These are phyloP conservation scores for Trypanosoma platydactyli DNA, from an alignment of 208 protist species.

Conservation along the genomic window DNA sequence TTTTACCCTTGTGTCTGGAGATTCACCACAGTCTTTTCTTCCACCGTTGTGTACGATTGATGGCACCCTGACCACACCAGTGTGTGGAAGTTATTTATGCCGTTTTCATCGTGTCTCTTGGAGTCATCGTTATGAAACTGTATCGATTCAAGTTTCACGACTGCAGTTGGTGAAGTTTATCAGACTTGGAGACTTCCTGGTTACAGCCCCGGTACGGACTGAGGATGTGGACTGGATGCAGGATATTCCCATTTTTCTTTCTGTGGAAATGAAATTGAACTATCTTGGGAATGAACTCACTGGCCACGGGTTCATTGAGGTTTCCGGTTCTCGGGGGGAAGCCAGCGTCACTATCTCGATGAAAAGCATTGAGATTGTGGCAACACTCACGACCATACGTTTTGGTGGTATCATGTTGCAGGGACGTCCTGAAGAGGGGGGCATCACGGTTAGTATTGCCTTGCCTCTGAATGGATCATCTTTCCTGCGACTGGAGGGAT, in stretches of 20 bases:
- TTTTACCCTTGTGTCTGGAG: slow-evolving; percentile 20
- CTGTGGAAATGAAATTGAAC: slow-evolving; percentile 11
- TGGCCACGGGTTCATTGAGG: slow-evolving; percentile 23
- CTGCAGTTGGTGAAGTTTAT: slow-evolving; percentile 27
- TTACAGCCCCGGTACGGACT: neutral
- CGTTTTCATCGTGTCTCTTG: slow-evolving; percentile 9
- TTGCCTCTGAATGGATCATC: neutral
- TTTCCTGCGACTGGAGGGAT: slow-evolving; percentile 30
- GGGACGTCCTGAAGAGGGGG: slow-evolving; percentile 6
- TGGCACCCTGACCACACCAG: slow-evolving; percentile 14
- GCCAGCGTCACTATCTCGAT: slow-evolving; percentile 6
- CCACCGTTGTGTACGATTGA: slow-evolving; percentile 20
- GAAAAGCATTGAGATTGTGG: slow-evolving; percentile 12
- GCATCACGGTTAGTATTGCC: slow-evolving; percentile 15
- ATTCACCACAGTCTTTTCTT: slow-evolving; percentile 14
- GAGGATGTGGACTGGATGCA: slow-evolving; percentile 21
- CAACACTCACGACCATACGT: slow-evolving; percentile 9
- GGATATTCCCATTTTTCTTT: slow-evolving; percentile 19
- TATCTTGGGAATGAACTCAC: neutral
- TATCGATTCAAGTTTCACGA: slow-evolving; percentile 16
- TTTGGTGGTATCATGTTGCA: slow-evolving; percentile 24
- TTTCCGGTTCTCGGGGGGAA: slow-evolving; percentile 20
- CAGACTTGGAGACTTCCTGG: slow-evolving; percentile 21
- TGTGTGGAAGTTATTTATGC: slow-evolving; percentile 22
- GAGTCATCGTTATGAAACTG: slow-evolving; percentile 13